These are phyloP conservation scores for Spathaspora boniae DNA, from an alignment of 805 yeast genomes.

Conservation along the genomic window DNA sequence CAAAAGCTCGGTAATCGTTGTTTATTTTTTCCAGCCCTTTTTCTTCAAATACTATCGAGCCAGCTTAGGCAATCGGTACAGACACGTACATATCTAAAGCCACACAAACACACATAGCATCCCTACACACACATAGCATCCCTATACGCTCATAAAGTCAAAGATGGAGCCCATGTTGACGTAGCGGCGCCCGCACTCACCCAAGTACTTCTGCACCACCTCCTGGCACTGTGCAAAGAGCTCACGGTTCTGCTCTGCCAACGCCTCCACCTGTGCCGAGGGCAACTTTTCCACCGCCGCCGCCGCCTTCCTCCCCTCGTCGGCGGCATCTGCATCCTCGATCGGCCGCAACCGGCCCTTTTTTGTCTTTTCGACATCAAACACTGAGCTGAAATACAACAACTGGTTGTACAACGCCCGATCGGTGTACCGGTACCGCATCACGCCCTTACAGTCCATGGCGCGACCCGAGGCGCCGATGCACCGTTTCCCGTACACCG, in stretches of 20 bases:
- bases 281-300: conserved; percentile 28
- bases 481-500: conserved; percentile 87
- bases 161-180: conserved; percentile 85
- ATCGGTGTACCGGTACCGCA: conserved; percentile 74
- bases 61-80: not conserved
- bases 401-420: conserved; percentile 83
- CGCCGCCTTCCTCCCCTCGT: conserved; percentile 13
- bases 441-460: conserved; percentile 71
- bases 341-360: conserved; percentile 52
- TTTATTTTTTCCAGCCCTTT: not conserved
- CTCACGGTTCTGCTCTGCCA: conserved; percentile 75
- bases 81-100: no score
- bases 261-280: conserved; percentile 60
- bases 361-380: conserved; percentile 79
- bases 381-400: conserved; percentile 70
- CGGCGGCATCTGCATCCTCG: conserved; percentile 32
- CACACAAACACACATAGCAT: no score
- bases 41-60: not conserved
- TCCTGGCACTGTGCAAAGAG: conserved; percentile 50
- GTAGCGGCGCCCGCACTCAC: conserved; percentile 82
- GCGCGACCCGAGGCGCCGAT: conserved; percentile 61
- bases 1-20: not conserved
- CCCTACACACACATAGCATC: no score
- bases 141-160: conserved; percentile 43
- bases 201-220: conserved; percentile 69